Evolutionary conservation across 208 protist genomes (phyloP).

Genomic region (Acanthamoeba castellanii): DNA sequence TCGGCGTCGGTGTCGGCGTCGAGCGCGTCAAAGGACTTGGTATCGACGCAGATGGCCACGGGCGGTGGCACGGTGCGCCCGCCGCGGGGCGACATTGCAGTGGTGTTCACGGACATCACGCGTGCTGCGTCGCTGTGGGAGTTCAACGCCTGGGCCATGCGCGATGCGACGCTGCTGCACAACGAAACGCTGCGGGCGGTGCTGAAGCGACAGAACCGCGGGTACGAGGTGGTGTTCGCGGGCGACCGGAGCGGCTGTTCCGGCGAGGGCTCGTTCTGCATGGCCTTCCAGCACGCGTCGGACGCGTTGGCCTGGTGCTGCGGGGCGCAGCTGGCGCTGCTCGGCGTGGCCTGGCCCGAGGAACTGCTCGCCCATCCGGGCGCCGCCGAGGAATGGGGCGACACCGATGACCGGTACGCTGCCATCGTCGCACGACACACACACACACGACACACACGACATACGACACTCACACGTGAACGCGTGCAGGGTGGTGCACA

Average conservation of each 20-base stretch:
- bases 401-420: background rate
- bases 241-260: background rate
- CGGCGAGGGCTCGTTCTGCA: conserved; percentile 48
- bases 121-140: conserved; percentile 51
- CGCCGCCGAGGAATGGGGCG: background rate
- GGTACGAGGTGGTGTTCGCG: conserved; percentile 45
- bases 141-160: conserved; percentile 3
- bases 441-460: no score
- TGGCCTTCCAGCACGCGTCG: conserved; percentile 40
- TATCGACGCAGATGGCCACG: no score
- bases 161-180: conserved; percentile 55
- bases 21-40: no score
- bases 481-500: background rate
- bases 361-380: background rate
- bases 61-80: background rate
- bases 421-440: no score
- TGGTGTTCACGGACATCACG: conserved; percentile 35
- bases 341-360: background rate
- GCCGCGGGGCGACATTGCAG: background rate
- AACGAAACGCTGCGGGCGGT: background rate
- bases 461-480: no score
- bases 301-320: background rate
- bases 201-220: background rate
- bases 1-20: no score
- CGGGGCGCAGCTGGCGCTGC: conserved; percentile 3